phyloP scores from a whole-genome alignment of 73 alveolate genomes.

The Breviolum minutum region DNA sequence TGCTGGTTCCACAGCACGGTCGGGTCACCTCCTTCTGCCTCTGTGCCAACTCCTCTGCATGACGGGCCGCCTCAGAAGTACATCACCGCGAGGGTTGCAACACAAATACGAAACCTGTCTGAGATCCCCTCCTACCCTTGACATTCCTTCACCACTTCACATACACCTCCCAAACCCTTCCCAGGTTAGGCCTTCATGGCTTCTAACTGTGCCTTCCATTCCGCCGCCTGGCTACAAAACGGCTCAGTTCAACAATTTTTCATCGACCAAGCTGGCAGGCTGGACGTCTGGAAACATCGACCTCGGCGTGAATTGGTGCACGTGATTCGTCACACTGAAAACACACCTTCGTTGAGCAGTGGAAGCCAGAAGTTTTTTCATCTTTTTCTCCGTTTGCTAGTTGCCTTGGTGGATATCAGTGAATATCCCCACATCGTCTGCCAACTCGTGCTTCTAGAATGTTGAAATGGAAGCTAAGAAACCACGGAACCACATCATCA shows the following conservation, averaged over 20 bases:
- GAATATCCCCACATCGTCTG: no score
- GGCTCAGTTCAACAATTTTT: background rate
- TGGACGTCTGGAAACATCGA: constrained; percentile 48
- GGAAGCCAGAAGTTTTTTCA: background rate
- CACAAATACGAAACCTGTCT: no score
- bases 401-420: background rate
- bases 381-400: background rate
- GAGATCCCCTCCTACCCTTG: background rate
- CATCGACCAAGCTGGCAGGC: background rate
- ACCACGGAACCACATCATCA: no score
- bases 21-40: background rate
- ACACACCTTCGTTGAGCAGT: no score
- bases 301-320: background rate
- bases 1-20: background rate
- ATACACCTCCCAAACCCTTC: no score
- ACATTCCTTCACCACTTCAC: background rate
- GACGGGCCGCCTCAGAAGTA: constrained; percentile 13
- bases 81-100: no score
- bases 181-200: constrained; percentile 14
- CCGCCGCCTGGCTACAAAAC: background rate
- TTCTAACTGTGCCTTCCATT: constrained; percentile 40
- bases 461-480: no score
- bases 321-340: no score
- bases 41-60: constrained; percentile 13
- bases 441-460: no score